Evolutionary conservation across 2,329 filamentous ascomycete species (phyloP), one percentile per base, ranked within the genome.

Genomic region (Aspergillus amoenus): DNA sequence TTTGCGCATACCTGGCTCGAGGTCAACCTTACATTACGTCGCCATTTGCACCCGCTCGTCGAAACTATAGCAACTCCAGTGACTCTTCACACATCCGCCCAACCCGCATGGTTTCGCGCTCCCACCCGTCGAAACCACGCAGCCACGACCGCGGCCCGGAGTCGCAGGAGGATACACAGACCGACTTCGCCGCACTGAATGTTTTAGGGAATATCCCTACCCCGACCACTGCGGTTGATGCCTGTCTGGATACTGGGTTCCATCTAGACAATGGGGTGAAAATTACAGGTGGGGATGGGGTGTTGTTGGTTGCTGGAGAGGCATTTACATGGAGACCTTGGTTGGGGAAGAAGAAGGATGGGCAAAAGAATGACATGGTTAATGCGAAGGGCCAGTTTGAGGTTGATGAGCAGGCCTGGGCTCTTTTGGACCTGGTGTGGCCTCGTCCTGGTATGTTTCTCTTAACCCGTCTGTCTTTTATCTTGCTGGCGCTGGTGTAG

Each of bases 301-400:
- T 92, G 24, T 71, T 99, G 60, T 81, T 99, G 5, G 83, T 97
- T 2, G 88, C 86, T 41, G 93, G 93, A 5, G 92, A 97, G 74
- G 92, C 88, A 1, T 97, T 97, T 72, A 77, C 81, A 50, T 99
- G 94, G 94, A 80, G 84, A 70, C 94, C 94, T 4, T 97, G 93
- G 91, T 75, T 83, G 59, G 74, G 62, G 60, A 37, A 58, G 62
- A 57, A 73, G 64, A 67, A 73, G 64, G 67, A 72, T 68, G 66
- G 68, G 64, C 76, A 66, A 58, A 77, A 66, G 59, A 74, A 73
- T 60, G 75, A 66, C 57, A 76, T 96, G 66, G 70, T 88, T 55
- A 96, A 96, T 73, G 76, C 73, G 46, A 92, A 89, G 73, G 90
- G 91, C 0, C 90, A 95, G 72, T 93, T 90, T 80, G 90, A 96